phyloP scores from a whole-genome alignment of 306 rosid species.

The Corylus heterophylla region DNA sequence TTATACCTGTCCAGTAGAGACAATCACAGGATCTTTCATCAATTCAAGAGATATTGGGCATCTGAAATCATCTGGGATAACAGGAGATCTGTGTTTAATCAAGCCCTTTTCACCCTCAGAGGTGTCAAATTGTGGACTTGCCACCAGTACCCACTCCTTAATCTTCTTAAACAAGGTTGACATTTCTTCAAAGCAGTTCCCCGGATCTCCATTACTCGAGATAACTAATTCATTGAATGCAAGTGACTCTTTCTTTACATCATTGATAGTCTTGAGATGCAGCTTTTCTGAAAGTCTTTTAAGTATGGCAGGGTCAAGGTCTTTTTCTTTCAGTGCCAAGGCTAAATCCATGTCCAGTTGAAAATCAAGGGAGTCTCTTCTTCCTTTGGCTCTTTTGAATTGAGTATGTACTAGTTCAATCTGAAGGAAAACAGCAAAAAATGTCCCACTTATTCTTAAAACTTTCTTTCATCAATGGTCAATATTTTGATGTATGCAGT shows the following conservation, averaged over 20 bases:
- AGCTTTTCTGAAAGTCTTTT: constrained; percentile 82
- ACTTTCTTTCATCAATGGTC: neutral
- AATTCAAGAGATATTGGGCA: constrained; percentile 96
- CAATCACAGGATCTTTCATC: constrained; percentile 96
- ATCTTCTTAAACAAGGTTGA: constrained; percentile 71
- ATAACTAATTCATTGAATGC: constrained; percentile 74
- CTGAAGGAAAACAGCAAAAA: constrained; percentile 42
- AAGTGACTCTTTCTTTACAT: constrained; percentile 75
- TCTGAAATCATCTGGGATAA: constrained; percentile 95
- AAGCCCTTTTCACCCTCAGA: constrained; percentile 48
- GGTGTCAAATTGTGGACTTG: constrained; percentile 56
- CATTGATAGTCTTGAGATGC: constrained; percentile 68
- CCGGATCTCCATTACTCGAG: constrained; percentile 54
- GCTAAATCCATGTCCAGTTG: constrained; percentile 69
- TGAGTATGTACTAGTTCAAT: constrained; percentile 92
- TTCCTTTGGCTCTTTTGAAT: constrained; percentile 81
- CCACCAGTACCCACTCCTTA: constrained; percentile 52
- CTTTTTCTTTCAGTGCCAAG: constrained; percentile 57
- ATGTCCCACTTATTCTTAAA: constrained; percentile 6
- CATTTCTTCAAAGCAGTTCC: constrained; percentile 53
- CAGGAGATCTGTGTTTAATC: constrained; percentile 86
- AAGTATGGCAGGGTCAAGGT: constrained; percentile 63
- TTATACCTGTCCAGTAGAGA: constrained; percentile 95
- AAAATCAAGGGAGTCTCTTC: constrained; percentile 53
- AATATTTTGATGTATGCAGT: neutral